Evolutionary conservation across 106 monocot species (phyloP).

Genomic region (Ottelia alismoides): DNA sequence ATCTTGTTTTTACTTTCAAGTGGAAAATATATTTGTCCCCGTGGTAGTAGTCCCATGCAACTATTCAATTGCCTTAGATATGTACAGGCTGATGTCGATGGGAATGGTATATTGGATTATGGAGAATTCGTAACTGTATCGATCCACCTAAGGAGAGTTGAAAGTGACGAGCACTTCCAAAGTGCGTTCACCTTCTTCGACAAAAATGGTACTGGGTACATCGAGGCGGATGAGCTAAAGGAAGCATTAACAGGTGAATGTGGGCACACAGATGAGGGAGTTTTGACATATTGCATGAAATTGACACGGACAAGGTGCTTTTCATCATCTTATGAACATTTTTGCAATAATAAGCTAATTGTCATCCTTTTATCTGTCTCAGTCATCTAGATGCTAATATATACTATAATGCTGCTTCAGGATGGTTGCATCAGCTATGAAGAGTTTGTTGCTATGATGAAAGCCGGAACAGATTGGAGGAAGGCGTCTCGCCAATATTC

Average conservation of each 20-base stretch:
- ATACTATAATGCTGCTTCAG: conserved; percentile 11
- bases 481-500: conserved; percentile 67
- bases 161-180: conserved; percentile 46
- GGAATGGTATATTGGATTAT: conserved; percentile 46
- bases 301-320: conserved; percentile 54
- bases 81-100: conserved; percentile 47
- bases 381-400: not conserved
- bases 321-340: not conserved
- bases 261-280: conserved; percentile 21
- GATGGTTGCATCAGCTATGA: conserved; percentile 70
- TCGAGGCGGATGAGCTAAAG: conserved; percentile 39
- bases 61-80: too few relatives aligned
- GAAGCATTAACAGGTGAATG: conserved; percentile 36
- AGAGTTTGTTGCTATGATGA: conserved; percentile 70
- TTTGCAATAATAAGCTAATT: not conserved
- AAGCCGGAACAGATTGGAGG: conserved; percentile 67
- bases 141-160: conserved; percentile 40
- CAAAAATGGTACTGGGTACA: conserved; percentile 44
- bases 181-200: conserved; percentile 58
- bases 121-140: conserved; percentile 57
- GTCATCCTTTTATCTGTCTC: not conserved
- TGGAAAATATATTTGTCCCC: too few relatives aligned
- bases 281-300: conserved; percentile 40
- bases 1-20: too few relatives aligned
- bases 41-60: not conserved